Evolutionary conservation across 1,284 basidiomycete genomes (phyloP).

Genomic region (Ceratorhiza oryzae-sativae): DNA sequence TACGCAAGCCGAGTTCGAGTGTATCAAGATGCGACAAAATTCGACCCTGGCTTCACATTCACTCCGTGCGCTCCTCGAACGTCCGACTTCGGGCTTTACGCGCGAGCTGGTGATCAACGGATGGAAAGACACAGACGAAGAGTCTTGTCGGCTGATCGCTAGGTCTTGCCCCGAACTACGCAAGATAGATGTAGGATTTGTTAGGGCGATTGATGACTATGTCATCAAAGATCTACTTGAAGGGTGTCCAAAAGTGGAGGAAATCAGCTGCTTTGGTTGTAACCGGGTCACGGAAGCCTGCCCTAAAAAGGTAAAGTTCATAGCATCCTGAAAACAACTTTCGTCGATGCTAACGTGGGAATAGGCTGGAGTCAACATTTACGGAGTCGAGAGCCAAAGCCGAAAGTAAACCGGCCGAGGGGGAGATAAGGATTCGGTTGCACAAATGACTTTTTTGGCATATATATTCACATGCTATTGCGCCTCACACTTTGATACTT

Average conservation of each 20-base stretch:
- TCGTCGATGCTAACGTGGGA: neutral
- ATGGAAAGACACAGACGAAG: constrained; percentile 69
- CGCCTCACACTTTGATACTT: too few relatives aligned
- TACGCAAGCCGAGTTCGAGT: constrained; percentile 46
- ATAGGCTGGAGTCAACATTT: constrained; percentile 44
- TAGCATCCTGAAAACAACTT: neutral
- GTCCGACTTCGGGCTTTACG: constrained; percentile 71
- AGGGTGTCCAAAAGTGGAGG: constrained; percentile 56
- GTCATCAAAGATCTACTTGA: constrained; percentile 76
- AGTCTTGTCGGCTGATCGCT: constrained; percentile 64
- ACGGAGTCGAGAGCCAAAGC: constrained; percentile 45
- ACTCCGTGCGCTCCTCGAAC: constrained; percentile 69
- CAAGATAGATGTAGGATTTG: constrained; percentile 86
- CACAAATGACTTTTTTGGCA: too few relatives aligned
- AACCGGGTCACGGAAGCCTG: constrained; percentile 66
- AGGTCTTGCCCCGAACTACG: constrained; percentile 59
- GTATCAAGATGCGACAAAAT: constrained; percentile 63
- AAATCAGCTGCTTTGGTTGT: constrained; percentile 76
- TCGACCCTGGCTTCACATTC: constrained; percentile 63
- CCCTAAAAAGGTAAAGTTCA: constrained; percentile 58
- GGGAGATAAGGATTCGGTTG: too few relatives aligned
- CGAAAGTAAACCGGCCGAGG: too few relatives aligned
- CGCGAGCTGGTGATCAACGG: constrained; percentile 74
- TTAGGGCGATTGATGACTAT: constrained; percentile 84
- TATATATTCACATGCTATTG: too few relatives aligned